Conservation (phyloP, 257 asterid genomes). For the Lithospermum erythrorhizon region DNA sequence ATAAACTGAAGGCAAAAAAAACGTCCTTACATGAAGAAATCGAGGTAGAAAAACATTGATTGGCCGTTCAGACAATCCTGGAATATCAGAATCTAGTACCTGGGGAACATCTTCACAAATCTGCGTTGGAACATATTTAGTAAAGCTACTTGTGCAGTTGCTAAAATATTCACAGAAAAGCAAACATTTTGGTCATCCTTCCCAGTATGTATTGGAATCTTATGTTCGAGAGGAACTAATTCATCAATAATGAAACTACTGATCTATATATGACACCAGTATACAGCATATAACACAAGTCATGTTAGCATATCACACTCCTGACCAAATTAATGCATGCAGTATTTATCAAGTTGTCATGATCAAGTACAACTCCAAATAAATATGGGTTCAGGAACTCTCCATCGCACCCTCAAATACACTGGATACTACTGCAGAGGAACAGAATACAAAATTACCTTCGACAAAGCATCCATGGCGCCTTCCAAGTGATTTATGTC, state of each 20-base stretch:
- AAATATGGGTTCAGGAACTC: too few species aligned
- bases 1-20: not conserved
- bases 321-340: not conserved
- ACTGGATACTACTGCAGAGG: not conserved
- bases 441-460: slow-evolving; percentile 34
- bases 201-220: not conserved
- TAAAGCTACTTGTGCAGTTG: too few species aligned
- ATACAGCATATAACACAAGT: too few species aligned
- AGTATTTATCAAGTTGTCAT: not conserved
- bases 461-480: slow-evolving; percentile 98
- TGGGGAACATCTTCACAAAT: slow-evolving; percentile 82
- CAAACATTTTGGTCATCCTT: not conserved
- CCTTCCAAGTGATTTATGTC: slow-evolving; percentile 91
- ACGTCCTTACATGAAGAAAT: slow-evolving; percentile 56
- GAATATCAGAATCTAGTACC: slow-evolving; percentile 63
- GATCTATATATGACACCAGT: too few species aligned
- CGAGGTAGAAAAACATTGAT: slow-evolving; percentile 77
- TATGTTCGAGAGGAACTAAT: not conserved
- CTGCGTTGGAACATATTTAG: slow-evolving; percentile 19
- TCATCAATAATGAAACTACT: not conserved
- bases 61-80: slow-evolving; percentile 83
- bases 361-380: too few species aligned
- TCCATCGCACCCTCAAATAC: not conserved
- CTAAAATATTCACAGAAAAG: not conserved
- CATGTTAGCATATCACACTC: too few species aligned